Conservation (phyloP, 805 yeast genomes). For the Cyberlindnera xylosilytica region DNA sequence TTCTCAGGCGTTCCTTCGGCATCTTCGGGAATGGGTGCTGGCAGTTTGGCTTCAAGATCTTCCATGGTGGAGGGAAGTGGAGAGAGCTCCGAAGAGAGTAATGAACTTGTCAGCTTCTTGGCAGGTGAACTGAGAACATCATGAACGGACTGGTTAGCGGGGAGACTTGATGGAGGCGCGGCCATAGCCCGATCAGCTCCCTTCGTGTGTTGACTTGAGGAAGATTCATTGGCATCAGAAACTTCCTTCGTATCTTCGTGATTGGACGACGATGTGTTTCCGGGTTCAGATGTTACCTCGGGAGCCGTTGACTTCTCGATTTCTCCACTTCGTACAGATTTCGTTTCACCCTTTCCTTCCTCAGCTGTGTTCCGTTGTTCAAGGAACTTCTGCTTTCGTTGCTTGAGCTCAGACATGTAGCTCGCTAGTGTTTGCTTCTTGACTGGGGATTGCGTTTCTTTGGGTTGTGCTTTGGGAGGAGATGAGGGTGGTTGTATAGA, state of each 20-base stretch:
- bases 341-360: no score
- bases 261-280: no score
- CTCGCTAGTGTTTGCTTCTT: constrained; percentile 16
- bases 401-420: constrained; percentile 13
- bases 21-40: constrained; percentile 3
- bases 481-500: not conserved
- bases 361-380: no score
- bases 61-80: constrained; percentile 4
- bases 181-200: not conserved
- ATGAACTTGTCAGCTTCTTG: not conserved
- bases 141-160: not conserved
- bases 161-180: not conserved
- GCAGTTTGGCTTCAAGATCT: constrained; percentile 1
- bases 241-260: not conserved
- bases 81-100: constrained; percentile 10
- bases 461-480: not conserved
- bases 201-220: not conserved
- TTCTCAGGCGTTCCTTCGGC: not conserved
- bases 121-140: not conserved
- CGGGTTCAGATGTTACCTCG: no score
- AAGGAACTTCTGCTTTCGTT: constrained; percentile 14
- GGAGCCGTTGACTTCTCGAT: no score
- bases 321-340: no score
- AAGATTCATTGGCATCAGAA: not conserved
- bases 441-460: not conserved